A percentile compares a stretch with the other conserved stretches of the same genome.
These are phyloP conservation scores for Solanum appendiculatum DNA, from an alignment of 257 asterid species.

Conservation along the genomic window DNA sequence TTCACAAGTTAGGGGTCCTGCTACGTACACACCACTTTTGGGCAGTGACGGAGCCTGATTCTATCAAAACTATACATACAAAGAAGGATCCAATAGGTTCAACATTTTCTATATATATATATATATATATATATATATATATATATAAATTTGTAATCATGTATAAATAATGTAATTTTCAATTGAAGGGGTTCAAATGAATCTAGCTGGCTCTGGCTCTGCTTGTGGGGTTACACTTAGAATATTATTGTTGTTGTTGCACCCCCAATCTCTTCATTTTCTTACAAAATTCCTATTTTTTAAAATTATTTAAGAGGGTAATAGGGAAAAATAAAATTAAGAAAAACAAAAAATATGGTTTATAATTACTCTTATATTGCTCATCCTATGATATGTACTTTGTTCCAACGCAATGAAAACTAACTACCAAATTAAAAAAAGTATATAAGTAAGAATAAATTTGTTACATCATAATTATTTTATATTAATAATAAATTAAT, in stretches of 20 bases:
- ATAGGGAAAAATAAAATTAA: not conserved
- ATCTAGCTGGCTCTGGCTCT: no score
- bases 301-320: not conserved
- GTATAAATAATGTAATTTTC: no score
- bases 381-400: not conserved
- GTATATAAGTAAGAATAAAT: not conserved
- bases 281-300: not conserved
- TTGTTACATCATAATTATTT: not conserved
- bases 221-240: accelerated
- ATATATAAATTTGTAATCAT: accelerated
- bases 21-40: not conserved
- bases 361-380: not conserved
- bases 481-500: not conserved
- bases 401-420: not conserved
- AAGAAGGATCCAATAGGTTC: no score
- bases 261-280: not conserved
- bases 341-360: not conserved
- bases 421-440: not conserved
- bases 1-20: not conserved
- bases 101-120: no score
- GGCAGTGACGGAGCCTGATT: not conserved
- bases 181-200: not conserved
- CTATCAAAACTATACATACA: no score
- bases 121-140: accelerated
- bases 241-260: not conserved